Conservation (phyloP, 208 protist genomes). For the Leptomonas pyrrhocoris region DNA sequence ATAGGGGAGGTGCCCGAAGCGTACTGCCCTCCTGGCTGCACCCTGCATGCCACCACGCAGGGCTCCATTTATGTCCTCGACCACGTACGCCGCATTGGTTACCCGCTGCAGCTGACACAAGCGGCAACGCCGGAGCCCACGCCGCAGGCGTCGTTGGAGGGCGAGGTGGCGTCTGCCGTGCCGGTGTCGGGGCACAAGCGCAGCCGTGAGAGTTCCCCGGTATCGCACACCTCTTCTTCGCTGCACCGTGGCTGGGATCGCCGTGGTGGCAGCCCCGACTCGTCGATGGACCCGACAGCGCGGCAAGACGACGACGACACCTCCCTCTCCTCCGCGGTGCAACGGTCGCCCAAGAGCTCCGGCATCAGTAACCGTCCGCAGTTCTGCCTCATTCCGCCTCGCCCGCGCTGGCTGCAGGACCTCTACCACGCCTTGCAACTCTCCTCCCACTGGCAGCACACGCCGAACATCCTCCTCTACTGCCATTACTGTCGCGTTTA, state of each 20-base stretch:
- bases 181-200: neutral
- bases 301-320: neutral
- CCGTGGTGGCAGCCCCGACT: neutral
- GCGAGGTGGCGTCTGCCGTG: neutral
- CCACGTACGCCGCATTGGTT: slow-evolving; percentile 24
- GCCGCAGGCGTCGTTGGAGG: neutral
- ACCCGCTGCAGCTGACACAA: neutral
- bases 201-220: slow-evolving; percentile 5
- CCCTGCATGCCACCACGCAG: slow-evolving; percentile 8
- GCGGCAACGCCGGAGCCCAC: neutral
- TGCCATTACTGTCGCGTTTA: slow-evolving; percentile 23
- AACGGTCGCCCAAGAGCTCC: neutral
- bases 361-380: neutral
- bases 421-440: slow-evolving; percentile 14
- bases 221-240: neutral
- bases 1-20: slow-evolving; percentile 12
- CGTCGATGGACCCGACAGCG: slow-evolving; percentile 6
- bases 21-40: slow-evolving; percentile 24
- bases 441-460: neutral
- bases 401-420: slow-evolving; percentile 9
- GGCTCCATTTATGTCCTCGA: slow-evolving; percentile 27
- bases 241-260: neutral
- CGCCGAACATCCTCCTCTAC: slow-evolving; percentile 5
- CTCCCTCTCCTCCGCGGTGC: neutral
- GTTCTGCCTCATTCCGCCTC: slow-evolving; percentile 17